These are phyloP conservation scores for Colletotrichum lentis DNA, from an alignment of 2,329 filamentous ascomycete genomes.

Conservation along the genomic window DNA sequence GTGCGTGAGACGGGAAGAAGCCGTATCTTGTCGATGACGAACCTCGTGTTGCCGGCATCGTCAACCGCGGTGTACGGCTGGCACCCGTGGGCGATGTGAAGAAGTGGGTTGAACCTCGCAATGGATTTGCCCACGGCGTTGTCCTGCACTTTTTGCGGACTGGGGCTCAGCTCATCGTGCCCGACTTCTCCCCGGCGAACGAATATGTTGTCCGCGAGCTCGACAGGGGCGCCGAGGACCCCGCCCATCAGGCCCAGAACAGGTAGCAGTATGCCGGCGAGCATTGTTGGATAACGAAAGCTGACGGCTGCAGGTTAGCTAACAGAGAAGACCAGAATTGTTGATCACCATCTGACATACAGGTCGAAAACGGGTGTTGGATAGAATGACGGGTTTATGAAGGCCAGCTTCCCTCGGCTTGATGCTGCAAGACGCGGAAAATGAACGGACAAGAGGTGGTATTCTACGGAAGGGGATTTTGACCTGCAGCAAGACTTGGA, in stretches of 20 bases:
- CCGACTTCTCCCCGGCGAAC: neutral
- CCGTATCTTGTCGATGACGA: neutral
- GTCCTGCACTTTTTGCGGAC: neutral
- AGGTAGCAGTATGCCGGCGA: neutral
- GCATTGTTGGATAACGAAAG: neutral
- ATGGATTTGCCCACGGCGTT: constrained; percentile 20
- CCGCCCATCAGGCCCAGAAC: neutral
- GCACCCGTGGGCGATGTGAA: constrained; percentile 31
- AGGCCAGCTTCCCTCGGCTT: constrained; percentile 3
- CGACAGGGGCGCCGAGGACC: neutral
- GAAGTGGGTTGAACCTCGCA: constrained; percentile 25
- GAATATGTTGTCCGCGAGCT: neutral
- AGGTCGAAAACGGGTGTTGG: neutral
- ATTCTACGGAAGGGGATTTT: neutral
- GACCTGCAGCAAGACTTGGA: neutral
- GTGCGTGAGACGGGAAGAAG: neutral
- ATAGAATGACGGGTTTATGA: neutral
- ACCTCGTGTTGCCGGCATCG: constrained; percentile 22
- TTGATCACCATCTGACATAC: neutral
- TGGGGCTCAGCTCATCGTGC: constrained; percentile 15
- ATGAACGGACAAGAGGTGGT: neutral
- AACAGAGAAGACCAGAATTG: neutral
- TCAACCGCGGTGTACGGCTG: constrained; percentile 24
- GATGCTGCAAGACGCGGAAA: neutral
- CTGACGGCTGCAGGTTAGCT: no score